Evolutionary conservation across 225 moss, liverwort and hornwort species (phyloP).

Genomic region (Rhytidiadelphus loreus): DNA sequence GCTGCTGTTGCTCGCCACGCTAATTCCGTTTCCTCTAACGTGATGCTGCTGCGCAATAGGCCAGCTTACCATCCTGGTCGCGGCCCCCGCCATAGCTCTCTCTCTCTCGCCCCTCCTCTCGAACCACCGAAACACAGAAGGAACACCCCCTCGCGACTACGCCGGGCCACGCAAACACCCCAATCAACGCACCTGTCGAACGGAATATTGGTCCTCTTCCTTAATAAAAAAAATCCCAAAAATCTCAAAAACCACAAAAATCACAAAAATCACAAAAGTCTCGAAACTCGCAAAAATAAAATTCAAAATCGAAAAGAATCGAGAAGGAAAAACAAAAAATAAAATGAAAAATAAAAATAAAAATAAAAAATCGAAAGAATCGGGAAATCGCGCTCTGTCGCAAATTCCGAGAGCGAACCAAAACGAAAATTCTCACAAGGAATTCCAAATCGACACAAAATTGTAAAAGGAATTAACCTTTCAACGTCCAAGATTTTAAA

Average conservation of each 20-base stretch:
- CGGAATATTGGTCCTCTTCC: not conserved
- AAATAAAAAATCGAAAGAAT: not conserved
- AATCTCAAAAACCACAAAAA: not conserved
- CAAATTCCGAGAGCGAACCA: not conserved
- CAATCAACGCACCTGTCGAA: not conserved
- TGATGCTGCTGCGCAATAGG: constrained; percentile 1
- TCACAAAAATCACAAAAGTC: no score
- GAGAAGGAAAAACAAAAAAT: not conserved
- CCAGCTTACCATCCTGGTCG: constrained; percentile 5
- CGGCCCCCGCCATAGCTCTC: constrained; percentile 8
- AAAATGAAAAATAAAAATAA: not conserved
- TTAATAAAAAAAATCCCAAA: not conserved
- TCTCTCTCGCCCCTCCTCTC: not conserved
- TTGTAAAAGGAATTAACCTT: not conserved
- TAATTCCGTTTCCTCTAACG: not conserved
- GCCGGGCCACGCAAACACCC: not conserved
- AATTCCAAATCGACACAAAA: not conserved
- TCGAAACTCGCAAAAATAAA: not conserved
- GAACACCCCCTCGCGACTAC: not conserved
- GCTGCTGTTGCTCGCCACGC: not conserved
- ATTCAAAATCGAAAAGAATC: not conserved
- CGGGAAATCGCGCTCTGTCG: not conserved
- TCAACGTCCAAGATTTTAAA: not conserved
- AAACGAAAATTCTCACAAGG: not conserved
- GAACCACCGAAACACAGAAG: not conserved